phyloP scores from a whole-genome alignment of 2,329 filamentous ascomycete genomes.

The Dactylellina cionopaga region DNA sequence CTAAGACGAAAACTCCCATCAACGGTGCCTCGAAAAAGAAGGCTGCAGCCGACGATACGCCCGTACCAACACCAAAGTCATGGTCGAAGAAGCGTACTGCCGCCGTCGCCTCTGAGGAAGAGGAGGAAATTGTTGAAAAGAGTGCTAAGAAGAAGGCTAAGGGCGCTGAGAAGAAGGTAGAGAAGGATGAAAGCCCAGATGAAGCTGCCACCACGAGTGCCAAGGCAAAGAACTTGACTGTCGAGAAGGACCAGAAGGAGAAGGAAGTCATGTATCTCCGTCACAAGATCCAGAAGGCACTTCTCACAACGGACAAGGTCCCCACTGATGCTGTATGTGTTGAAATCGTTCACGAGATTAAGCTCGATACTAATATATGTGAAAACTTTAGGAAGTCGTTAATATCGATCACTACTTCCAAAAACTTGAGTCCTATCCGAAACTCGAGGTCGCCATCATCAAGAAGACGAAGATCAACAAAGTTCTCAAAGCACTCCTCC shows the following conservation, averaged over 20 bases:
- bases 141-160: slow-evolving; percentile 63
- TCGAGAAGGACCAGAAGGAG: slow-evolving; percentile 70
- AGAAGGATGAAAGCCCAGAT: slow-evolving; percentile 43
- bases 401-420: slow-evolving; percentile 62
- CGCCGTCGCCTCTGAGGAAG: slow-evolving; percentile 45
- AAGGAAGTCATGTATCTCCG: slow-evolving; percentile 89
- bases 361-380: slow-evolving; percentile 58
- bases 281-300: slow-evolving; percentile 93
- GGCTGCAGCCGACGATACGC: slow-evolving; percentile 58
- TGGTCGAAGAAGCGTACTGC: slow-evolving; percentile 53
- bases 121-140: slow-evolving; percentile 40
- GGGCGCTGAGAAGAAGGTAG: slow-evolving; percentile 37
- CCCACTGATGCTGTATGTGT: slow-evolving; percentile 75
- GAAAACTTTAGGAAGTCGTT: slow-evolving; percentile 58
- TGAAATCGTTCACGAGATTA: neutral
- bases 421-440: slow-evolving; percentile 80
- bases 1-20: slow-evolving; percentile 57
- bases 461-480: slow-evolving; percentile 97
- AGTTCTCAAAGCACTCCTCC: slow-evolving; percentile 92
- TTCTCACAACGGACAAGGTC: slow-evolving; percentile 82
- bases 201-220: slow-evolving; percentile 27
- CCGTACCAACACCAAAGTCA: slow-evolving; percentile 59
- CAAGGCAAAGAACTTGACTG: slow-evolving; percentile 60
- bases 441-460: slow-evolving; percentile 89
- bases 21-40: slow-evolving; percentile 62